Conservation (phyloP, 2,329 filamentous ascomycete species). For the Stachybotrys chartarum region DNA sequence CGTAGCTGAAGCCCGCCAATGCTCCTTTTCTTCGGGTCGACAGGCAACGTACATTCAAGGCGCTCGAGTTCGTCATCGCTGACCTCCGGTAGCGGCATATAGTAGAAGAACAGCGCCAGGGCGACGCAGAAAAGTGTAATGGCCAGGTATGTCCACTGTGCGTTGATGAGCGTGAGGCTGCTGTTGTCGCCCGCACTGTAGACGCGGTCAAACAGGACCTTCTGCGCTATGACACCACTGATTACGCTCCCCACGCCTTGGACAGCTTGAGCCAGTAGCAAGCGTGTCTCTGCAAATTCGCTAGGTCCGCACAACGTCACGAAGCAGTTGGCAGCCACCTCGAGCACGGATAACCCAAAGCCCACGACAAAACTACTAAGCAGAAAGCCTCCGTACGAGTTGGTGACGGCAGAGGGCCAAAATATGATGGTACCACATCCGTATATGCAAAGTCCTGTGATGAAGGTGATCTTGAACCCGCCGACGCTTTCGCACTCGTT, state of each 20-base stretch:
- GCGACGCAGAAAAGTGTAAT: constrained; percentile 68
- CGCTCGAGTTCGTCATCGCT: constrained; percentile 47
- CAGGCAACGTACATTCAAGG: constrained; percentile 38
- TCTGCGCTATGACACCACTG: constrained; percentile 64
- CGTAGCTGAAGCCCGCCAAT: constrained; percentile 45
- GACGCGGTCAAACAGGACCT: constrained; percentile 63
- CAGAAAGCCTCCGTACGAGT: constrained; percentile 72
- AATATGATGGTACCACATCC: constrained; percentile 75
- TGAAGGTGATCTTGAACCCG: constrained; percentile 76
- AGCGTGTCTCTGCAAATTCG: constrained; percentile 64
- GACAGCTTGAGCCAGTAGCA: constrained; percentile 69
- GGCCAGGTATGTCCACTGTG: constrained; percentile 82
- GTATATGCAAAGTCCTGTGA: constrained; percentile 68
- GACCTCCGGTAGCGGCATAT: constrained; percentile 58
- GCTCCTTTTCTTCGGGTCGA: constrained; percentile 42
- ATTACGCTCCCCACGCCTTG: constrained; percentile 70
- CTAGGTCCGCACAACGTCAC: constrained; percentile 64
- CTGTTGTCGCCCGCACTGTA: constrained; percentile 21
- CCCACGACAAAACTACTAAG: constrained; percentile 68
- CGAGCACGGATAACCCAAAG: constrained; percentile 67
- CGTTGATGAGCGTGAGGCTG: constrained; percentile 54
- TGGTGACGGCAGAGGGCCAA: constrained; percentile 71
- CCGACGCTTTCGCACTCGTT: constrained; percentile 38
- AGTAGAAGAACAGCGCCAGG: constrained; percentile 62
- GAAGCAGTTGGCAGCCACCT: constrained; percentile 76